A percentile compares a stretch with the other conserved stretches of the same genome.
Evolutionary conservation across 2,329 filamentous ascomycete genomes (phyloP).

Genomic region (Venturia oleaginea): DNA sequence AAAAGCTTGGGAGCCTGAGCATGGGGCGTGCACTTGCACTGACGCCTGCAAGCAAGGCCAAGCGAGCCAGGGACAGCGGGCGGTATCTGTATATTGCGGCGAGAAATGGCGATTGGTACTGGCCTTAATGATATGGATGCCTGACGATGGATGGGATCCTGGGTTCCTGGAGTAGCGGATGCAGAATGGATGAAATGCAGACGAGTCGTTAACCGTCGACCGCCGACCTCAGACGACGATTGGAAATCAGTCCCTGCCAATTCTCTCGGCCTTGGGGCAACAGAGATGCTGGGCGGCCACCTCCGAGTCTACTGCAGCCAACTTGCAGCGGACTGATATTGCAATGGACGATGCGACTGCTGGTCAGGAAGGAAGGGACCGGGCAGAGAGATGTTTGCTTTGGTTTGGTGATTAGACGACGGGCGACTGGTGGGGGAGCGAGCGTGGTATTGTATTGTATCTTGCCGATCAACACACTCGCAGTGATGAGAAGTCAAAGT

Average conservation of each 20-base stretch:
- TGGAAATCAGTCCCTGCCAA: background rate
- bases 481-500: background rate
- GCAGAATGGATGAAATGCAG: background rate
- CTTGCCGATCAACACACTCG: background rate
- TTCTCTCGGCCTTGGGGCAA: constrained; percentile 5
- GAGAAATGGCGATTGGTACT: background rate
- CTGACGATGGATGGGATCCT: background rate
- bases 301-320: constrained; percentile 2
- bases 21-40: background rate
- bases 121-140: too few relatives aligned
- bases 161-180: background rate
- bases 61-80: background rate
- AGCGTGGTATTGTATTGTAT: background rate
- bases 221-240: background rate
- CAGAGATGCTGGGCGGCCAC: background rate
- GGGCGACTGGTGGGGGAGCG: background rate
- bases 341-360: background rate
- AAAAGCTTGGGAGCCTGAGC: constrained; percentile 2
- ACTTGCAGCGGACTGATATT: background rate
- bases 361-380: background rate
- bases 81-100: background rate
- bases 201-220: too few relatives aligned
- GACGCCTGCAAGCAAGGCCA: constrained; percentile 5
- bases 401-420: background rate
- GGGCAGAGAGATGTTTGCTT: background rate